Percentiles rank a stretch among this genome's conserved stretches.
phyloP scores from a whole-genome alignment of 306 rosid species.

The Fragaria ananassa region DNA sequence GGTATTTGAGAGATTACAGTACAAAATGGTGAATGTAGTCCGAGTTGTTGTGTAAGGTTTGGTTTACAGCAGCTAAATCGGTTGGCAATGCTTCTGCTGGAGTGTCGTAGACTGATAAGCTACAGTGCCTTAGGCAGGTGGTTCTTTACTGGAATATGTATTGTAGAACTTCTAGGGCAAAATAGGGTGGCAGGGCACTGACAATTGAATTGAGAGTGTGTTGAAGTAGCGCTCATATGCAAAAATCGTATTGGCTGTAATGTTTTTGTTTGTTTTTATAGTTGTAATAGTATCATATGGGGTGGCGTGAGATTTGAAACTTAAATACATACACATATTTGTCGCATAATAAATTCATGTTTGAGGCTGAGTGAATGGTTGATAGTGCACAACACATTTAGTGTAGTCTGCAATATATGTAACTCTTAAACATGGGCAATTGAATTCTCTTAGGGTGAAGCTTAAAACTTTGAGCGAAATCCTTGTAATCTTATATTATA shows the following conservation, averaged over 20 bases:
- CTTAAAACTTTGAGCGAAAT: slow-evolving; percentile 8
- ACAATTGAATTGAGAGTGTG: not conserved
- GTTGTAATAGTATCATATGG: not conserved
- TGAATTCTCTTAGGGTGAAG: not conserved
- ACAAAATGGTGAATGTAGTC: not conserved
- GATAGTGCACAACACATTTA: not conserved
- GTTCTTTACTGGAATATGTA: not conserved
- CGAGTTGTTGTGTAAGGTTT: not conserved
- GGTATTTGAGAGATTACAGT: not conserved
- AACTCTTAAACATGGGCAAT: not conserved
- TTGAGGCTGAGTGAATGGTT: not conserved
- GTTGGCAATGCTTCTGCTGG: not conserved
- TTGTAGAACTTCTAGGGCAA: not conserved
- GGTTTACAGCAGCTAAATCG: not conserved
- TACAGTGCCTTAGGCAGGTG: not conserved
- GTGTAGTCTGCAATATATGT: not conserved
- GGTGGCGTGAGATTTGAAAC: not conserved
- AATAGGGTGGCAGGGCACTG: not conserved
- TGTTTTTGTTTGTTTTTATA: not conserved
- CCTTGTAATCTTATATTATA: not conserved
- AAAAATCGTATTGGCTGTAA: not conserved
- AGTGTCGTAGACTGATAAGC: not conserved
- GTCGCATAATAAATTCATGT: not conserved
- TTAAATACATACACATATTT: not conserved
- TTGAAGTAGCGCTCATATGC: not conserved